Conservation (phyloP, 108 stramenopile species). For the Chaetoceros tenuissimus region DNA sequence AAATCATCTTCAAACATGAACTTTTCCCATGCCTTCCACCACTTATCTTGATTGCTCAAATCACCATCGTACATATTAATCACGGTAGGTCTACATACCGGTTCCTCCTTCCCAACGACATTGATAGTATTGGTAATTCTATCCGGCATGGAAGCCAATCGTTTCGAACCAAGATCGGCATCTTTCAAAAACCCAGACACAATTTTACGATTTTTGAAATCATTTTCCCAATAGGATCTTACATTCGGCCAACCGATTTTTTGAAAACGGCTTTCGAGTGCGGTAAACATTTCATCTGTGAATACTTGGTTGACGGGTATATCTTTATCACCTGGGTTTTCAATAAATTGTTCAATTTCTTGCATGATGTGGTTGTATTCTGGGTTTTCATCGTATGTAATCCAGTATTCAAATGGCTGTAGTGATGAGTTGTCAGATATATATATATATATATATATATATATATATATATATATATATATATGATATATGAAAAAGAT, state of each 20-base stretch:
- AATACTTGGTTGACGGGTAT: slow-evolving; percentile 74
- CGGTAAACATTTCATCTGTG: slow-evolving; percentile 75
- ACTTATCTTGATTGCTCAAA: slow-evolving; percentile 46
- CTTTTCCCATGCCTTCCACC: slow-evolving; percentile 87
- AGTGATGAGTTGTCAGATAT: not conserved
- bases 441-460: not conserved
- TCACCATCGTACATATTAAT: slow-evolving; percentile 92
- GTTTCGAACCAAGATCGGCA: slow-evolving; percentile 65
- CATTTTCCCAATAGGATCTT: slow-evolving; percentile 62
- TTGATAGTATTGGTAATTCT: slow-evolving; percentile 92
- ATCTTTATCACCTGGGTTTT: slow-evolving; percentile 75
- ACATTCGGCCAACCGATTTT: slow-evolving; percentile 64
- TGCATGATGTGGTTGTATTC: slow-evolving; percentile 81
- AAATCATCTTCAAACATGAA: slow-evolving; percentile 85
- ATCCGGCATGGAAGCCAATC: slow-evolving; percentile 91
- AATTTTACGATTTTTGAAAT: slow-evolving; percentile 81
- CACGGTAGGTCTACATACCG: slow-evolving; percentile 83
- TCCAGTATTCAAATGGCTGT: slow-evolving; percentile 82
- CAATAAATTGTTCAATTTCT: slow-evolving; percentile 72
- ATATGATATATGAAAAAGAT: no score
- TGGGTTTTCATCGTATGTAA: slow-evolving; percentile 75
- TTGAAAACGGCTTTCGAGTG: slow-evolving; percentile 53
- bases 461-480: no score
- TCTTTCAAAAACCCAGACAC: slow-evolving; percentile 76
- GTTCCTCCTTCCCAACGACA: slow-evolving; percentile 37